Base-by-base conservation (phyloP, 176 grass and related monocot species). In the Hyparrhenia diplandra region DNA sequence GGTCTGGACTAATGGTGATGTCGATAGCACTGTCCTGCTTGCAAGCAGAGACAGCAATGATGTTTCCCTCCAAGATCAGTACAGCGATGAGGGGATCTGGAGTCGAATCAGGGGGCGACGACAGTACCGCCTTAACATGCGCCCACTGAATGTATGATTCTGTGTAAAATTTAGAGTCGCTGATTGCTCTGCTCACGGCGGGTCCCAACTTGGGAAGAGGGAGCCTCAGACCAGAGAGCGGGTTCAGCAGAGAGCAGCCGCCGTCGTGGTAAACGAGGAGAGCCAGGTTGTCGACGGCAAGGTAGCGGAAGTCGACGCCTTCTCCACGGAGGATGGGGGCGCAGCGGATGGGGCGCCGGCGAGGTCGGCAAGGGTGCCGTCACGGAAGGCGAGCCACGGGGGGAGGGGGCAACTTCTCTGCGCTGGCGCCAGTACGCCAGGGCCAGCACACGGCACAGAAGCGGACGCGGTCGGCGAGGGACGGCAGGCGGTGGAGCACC, bases 391-490 rank as follows among this genome's bases (percentile, higher is more conserved):
- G 69, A 73, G 43, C 69, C 43, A 73, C 8, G 43, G 40, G 41
- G 47, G 41, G 6, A 14, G 14, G 5, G 30, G 67, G 37, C 36
- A 69, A n/a, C 67, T 30, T 31, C 46, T n/a, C 9, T 10, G 51
- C 21, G 10, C 3, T 12, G 35, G 36, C 35, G 18, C 52, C 37
- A 5, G 37, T 18, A 13, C 18, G 60, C 71, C 81, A 67, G 2
- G 61, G 6, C 31, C 32, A 62, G 81, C 81, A 75, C 34, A 58
- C 72, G 0, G 82, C 62, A 10, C 71, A 45, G 31, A 76, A 18
- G 35, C 34, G 62, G 47, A 84, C 24, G 46, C 62, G 72, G 62
- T 67, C 72, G 34, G 46, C 18, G 72, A 57, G 72, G 46, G 72
- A 67, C 7, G 34, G 72, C 3, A 84, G 24, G 72, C 35, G 11